Evolutionary conservation across 78 protist species (phyloP), one percentile per base, ranked within the genome.

Genomic region (Thecamonas trahens): DNA sequence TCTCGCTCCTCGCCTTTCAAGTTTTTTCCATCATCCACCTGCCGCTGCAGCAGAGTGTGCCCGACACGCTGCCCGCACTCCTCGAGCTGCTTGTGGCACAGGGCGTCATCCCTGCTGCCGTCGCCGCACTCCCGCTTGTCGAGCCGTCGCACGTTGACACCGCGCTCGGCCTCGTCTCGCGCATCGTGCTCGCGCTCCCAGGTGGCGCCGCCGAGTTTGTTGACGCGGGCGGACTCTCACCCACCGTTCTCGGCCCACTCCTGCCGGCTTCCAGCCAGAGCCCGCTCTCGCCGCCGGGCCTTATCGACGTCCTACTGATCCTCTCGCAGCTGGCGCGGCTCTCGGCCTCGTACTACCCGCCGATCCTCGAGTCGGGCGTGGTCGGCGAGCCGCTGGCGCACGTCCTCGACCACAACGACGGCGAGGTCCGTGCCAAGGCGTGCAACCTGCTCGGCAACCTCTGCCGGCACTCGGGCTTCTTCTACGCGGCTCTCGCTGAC

Each of bases 401-500:
- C 34, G 44, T 84, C 45, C 63, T 83, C 7, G 5, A 15, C 24
- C 86, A 82, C 61, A 22, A 34, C 6, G 85, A 78, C 32, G 72
- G 80, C 1, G 17, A 37, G 1, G 83, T 90, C 14, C 54, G 88
- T 17, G 52, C 95, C 34, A 88, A 88, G 59, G 76, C 86, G 9
- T 88, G 93, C 83, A 85, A 82, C 65, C 70, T 91, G 28, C 53
- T 91, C 29, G 96, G 96, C 32, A 91, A 88, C 66, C 18, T 92
- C 40, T 92, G 85, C 73, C 76, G 83, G 57, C 83, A 80, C 68
- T 62, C 81, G 26, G 32, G 31, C 18, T 1, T 26, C 42, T 38
- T 3, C 13, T 22, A 31, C 29, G n/a, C n/a, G n/a, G n/a, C n/a
- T n/a, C 42, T 35, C 24, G n/a, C 7, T 54, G 32, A 40, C 52